Evolutionary conservation across 2,329 filamentous ascomycete species (phyloP).

Genomic region (Colletotrichum lini): DNA sequence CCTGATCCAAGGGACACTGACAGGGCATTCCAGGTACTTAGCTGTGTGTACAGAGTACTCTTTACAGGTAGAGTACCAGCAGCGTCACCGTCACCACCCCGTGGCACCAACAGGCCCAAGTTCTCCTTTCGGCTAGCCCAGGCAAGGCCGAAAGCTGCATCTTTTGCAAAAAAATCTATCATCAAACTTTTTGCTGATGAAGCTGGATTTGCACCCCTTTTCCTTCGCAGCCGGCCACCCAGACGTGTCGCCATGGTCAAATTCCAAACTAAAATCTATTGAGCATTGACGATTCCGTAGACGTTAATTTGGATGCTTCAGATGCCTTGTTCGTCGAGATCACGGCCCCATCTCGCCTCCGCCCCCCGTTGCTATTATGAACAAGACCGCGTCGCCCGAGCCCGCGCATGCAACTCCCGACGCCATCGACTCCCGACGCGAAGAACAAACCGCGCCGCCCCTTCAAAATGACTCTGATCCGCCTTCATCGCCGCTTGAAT

Average conservation of each 20-base stretch:
- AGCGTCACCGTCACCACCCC: neutral
- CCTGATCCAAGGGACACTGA: conserved; percentile 8
- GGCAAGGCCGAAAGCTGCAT: conserved; percentile 38
- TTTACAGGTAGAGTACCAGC: neutral
- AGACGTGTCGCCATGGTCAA: conserved; percentile 69
- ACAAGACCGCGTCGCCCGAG: conserved; percentile 71
- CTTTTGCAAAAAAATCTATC: conserved; percentile 42
- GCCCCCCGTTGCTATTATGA: conserved; percentile 67
- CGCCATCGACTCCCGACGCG: conserved; percentile 45
- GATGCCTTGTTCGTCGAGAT: conserved; percentile 72
- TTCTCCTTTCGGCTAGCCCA: conserved; percentile 40
- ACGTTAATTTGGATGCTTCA: conserved; percentile 69
- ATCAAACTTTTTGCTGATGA: conserved; percentile 67
- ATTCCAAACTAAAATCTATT: conserved; percentile 63
- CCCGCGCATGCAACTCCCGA: conserved; percentile 53
- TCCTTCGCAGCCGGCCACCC: conserved; percentile 61
- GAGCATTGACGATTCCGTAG: conserved; percentile 64
- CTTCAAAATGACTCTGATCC: conserved; percentile 33
- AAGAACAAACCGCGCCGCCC: conserved; percentile 42
- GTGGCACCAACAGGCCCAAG: conserved; percentile 1
- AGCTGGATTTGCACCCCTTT: conserved; percentile 58
- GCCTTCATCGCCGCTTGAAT: conserved; percentile 36
- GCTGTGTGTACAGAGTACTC: no score
- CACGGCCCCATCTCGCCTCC: conserved; percentile 58
- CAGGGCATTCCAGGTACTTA: neutral